Evolutionary conservation across 2,329 filamentous ascomycete species (phyloP).

Genomic region (Ophiocordyceps camponoti-saundersi): DNA sequence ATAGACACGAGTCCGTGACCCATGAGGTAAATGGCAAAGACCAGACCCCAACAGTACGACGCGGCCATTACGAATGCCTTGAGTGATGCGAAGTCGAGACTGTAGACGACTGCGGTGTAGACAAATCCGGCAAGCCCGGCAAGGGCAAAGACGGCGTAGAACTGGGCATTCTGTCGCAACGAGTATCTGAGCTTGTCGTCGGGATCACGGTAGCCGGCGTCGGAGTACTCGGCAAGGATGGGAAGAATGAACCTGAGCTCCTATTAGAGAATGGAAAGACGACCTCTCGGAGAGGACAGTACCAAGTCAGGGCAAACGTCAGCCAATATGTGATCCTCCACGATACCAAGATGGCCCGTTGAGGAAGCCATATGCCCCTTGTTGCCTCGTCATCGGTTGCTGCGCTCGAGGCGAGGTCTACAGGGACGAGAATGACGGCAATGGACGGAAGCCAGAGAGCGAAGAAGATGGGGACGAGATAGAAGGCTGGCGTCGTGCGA

Average conservation of each 20-base stretch:
- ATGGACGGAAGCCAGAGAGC: conserved; percentile 85
- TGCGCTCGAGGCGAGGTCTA: conserved; percentile 82
- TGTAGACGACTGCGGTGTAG: conserved; percentile 70
- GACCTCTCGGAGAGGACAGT: conserved; percentile 9
- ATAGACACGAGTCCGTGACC: conserved; percentile 90
- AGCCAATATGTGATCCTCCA: conserved; percentile 98
- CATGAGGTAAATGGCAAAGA: conserved; percentile 93
- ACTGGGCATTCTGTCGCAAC: conserved; percentile 71
- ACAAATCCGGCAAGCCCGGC: conserved; percentile 55
- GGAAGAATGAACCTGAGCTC: conserved; percentile 64
- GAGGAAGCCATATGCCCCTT: conserved; percentile 75
- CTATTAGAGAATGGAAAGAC: neutral
- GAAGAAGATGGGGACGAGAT: conserved; percentile 85
- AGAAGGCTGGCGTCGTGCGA: conserved; percentile 76
- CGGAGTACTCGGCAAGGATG: conserved; percentile 83
- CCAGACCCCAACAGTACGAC: conserved; percentile 83
- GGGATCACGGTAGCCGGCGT: conserved; percentile 81
- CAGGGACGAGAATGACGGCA: conserved; percentile 82
- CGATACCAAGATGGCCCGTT: conserved; percentile 61
- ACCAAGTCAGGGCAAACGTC: conserved; percentile 91
- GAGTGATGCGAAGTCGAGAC: conserved; percentile 53
- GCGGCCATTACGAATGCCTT: conserved; percentile 84
- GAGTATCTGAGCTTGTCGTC: conserved; percentile 71
- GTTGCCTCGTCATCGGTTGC: conserved; percentile 52
- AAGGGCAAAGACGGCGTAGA: conserved; percentile 65